Evolutionary conservation across 2,329 filamentous ascomycete species (phyloP).

Genomic region (Nemania abortiva): DNA sequence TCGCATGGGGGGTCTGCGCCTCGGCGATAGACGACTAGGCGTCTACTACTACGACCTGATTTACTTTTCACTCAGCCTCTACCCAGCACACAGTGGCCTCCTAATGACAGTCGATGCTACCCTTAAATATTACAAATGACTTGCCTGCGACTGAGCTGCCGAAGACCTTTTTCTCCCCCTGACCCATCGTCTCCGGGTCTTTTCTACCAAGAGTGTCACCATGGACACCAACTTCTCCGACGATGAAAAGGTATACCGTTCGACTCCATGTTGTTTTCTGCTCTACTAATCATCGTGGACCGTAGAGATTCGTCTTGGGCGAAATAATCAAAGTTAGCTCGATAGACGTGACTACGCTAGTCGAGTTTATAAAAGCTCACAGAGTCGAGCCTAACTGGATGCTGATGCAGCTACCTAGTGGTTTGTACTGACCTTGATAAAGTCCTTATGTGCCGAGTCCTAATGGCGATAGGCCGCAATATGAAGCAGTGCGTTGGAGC

Average conservation of each 20-base stretch:
- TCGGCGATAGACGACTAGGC: constrained; percentile 37
- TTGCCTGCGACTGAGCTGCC: constrained; percentile 48
- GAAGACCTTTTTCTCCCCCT: constrained; percentile 46
- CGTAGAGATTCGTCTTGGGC: constrained; percentile 68
- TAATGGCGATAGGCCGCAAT: constrained; percentile 58
- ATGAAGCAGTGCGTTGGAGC: constrained; percentile 61
- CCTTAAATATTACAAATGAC: constrained; percentile 51
- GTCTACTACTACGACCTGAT: constrained; percentile 32
- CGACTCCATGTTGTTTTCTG: constrained; percentile 21
- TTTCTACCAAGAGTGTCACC: constrained; percentile 44
- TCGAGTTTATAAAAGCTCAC: constrained; percentile 60
- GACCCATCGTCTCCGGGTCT: constrained; percentile 43
- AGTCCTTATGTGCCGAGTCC: constrained; percentile 36
- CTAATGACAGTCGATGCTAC: constrained; percentile 39
- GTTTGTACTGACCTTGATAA: constrained; percentile 52
- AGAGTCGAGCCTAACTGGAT: constrained; percentile 60
- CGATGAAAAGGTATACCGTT: constrained; percentile 63
- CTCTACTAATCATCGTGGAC: constrained; percentile 40
- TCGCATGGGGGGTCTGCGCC: constrained; percentile 40
- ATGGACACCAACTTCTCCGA: constrained; percentile 64
- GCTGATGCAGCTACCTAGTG: constrained; percentile 61
- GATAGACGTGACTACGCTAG: constrained; percentile 60
- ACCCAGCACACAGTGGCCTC: constrained; percentile 42
- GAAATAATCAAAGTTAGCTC: constrained; percentile 70
- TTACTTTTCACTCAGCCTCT: constrained; percentile 44